Evolutionary conservation across 2,329 filamentous ascomycete genomes (phyloP), one percentile per base, ranked within the genome.

Genomic region (Tympanopsis confertula): DNA sequence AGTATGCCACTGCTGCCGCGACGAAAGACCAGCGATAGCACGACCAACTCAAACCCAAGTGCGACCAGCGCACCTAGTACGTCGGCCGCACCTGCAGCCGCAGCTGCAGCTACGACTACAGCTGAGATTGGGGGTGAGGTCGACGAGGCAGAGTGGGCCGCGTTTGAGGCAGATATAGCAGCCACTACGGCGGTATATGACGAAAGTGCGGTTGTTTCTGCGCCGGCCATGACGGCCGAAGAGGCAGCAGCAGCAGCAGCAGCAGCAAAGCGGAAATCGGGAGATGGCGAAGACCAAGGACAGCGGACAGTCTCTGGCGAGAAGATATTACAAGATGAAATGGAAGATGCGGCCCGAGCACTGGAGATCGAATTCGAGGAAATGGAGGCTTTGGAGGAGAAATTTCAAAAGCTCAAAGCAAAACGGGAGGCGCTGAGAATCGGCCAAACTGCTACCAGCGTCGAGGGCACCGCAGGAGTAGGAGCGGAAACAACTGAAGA

Each of bases 1-100:
- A 50, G 53, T 7, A 33, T 35, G 10, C 38, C 46, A 47, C 3
- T 41, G 44, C 17, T 48, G 50, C 5, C 38, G 36, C 5, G 28
- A 26, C 19, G 37, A n/a, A n/a, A n/a, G 22, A 26, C 7, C n/a
- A 10, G 22, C 22, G 7, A 26, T 26, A n/a, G n/a, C 22, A 26
- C 22, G 7, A 10, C 22, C 22, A 26, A 26, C n/a, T 7, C n/a
- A n/a, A n/a, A 7, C 22, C 7, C 7, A 26, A 26, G n/a, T 10
- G 22, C 22, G 22, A n/a, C 22, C n/a, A n/a, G 22, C 22, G 22
- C 22, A 7, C 7, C n/a, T 10, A n/a, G 22, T 7, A n/a, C n/a
- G 22, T 7, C 22, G 22, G 22, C 22, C 7, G 22, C 22, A n/a
- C 7, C 22, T 7, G 22, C 22, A n/a, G 22, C 22, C 7, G 22